Evolutionary conservation across 78 protist genomes (phyloP).

Genomic region (Thecamonas trahens): DNA sequence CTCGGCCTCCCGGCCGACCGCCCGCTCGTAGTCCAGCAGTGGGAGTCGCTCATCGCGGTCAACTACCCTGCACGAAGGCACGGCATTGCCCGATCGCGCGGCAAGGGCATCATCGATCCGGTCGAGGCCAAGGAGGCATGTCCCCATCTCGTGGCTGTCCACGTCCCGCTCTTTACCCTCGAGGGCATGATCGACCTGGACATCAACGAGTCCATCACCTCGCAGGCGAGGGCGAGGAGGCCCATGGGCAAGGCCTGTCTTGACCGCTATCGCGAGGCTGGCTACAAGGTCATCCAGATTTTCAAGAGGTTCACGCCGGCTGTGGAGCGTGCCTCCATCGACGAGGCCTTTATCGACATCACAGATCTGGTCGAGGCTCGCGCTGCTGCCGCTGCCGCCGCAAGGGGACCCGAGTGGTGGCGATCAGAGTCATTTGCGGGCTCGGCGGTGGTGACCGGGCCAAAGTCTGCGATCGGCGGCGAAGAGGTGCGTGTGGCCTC

Average conservation of each 20-base stretch:
- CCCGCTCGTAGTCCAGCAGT: neutral
- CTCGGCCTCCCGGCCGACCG: neutral
- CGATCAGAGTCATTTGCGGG: neutral
- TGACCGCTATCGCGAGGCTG: neutral
- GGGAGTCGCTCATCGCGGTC: slow-evolving; percentile 3
- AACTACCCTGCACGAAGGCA: neutral
- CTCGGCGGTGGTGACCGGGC: neutral
- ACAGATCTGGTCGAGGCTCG: neutral
- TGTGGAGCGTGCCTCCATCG: neutral
- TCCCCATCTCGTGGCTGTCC: neutral
- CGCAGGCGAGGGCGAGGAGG: too few relatives aligned
- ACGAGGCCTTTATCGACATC: slow-evolving; percentile 2
- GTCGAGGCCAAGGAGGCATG: neutral
- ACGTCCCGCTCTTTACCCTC: neutral
- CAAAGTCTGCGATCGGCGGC: too few relatives aligned
- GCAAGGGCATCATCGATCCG: neutral
- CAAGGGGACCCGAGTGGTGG: too few relatives aligned
- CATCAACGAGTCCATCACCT: too few relatives aligned
- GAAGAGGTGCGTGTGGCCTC: too few relatives aligned
- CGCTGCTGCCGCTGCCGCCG: neutral
- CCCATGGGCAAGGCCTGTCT: neutral
- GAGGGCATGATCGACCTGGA: neutral
- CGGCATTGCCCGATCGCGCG: neutral
- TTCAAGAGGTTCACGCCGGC: too few relatives aligned
- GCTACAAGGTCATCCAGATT: neutral